These are phyloP conservation scores for Pseudocercospora pini-densiflorae DNA, from an alignment of 2,329 filamentous ascomycete genomes.

Conservation along the genomic window DNA sequence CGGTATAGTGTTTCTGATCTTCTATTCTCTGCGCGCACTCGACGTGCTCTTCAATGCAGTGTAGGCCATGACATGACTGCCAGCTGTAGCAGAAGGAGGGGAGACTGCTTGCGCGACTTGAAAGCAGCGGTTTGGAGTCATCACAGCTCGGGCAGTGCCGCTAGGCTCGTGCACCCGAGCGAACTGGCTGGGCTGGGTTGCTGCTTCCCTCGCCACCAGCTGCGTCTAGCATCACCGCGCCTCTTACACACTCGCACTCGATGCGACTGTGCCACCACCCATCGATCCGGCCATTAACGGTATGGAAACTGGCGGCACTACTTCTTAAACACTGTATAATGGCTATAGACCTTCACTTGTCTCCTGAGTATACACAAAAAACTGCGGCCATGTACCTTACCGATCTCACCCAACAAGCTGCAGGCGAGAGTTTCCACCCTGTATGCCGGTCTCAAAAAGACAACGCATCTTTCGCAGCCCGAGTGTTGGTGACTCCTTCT, in stretches of 20 bases:
- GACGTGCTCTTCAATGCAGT: not conserved
- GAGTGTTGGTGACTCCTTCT: not conserved
- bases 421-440: not conserved
- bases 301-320: no score
- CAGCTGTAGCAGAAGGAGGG: not conserved
- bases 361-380: no score
- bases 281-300: not conserved
- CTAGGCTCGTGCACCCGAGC: not conserved
- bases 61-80: not conserved
- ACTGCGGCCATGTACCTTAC: not conserved
- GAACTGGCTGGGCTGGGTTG: not conserved
- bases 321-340: no score
- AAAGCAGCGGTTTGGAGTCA: not conserved
- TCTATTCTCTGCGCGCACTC: conserved; percentile 1
- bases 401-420: not conserved
- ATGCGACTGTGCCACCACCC: not conserved
- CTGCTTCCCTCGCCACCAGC: not conserved
- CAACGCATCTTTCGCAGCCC: conserved; percentile 1
- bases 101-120: not conserved
- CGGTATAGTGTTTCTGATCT: not conserved
- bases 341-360: no score
- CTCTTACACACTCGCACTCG: not conserved
- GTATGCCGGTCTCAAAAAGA: not conserved
- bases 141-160: not conserved
- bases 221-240: not conserved